Conservation (phyloP, 2,329 filamentous ascomycete genomes). For the Curvularia hawaiiensis region DNA sequence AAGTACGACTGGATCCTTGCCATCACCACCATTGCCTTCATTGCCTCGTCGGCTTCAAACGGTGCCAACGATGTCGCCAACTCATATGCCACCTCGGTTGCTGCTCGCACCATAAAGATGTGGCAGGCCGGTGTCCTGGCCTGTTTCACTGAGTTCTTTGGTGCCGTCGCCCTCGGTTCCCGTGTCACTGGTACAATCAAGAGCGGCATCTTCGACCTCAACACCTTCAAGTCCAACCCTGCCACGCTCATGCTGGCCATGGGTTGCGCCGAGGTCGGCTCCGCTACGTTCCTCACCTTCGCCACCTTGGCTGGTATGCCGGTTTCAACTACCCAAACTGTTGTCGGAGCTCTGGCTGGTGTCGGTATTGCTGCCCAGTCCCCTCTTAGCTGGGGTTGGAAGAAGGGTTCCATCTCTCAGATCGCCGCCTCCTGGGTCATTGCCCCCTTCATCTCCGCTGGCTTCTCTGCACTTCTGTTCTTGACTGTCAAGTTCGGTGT, state of each 20-base stretch:
- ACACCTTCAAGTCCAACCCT: slow-evolving; percentile 55
- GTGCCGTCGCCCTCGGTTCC: slow-evolving; percentile 58
- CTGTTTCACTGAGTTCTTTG: slow-evolving; percentile 57
- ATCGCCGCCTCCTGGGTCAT: slow-evolving; percentile 56
- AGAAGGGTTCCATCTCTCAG: slow-evolving; percentile 35
- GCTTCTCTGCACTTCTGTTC: slow-evolving; percentile 58
- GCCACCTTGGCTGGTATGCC: slow-evolving; percentile 61
- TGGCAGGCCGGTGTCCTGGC: slow-evolving; percentile 58
- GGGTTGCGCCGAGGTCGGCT: slow-evolving; percentile 56
- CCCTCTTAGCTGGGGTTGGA: slow-evolving; percentile 35
- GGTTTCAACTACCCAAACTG: slow-evolving; percentile 66
- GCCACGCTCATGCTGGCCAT: slow-evolving; percentile 64
- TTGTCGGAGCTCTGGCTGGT: slow-evolving; percentile 64
- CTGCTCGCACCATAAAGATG: slow-evolving; percentile 59
- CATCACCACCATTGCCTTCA: slow-evolving; percentile 47
- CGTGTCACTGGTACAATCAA: slow-evolving; percentile 66
- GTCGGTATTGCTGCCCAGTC: slow-evolving; percentile 58
- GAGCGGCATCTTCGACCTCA: slow-evolving; percentile 61
- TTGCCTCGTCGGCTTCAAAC: slow-evolving; percentile 44
- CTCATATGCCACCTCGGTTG: slow-evolving; percentile 53
- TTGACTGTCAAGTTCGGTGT: slow-evolving; percentile 57
- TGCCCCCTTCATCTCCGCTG: slow-evolving; percentile 55
- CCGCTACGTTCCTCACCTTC: slow-evolving; percentile 52
- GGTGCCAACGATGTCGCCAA: slow-evolving; percentile 61
- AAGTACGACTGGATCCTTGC: slow-evolving; percentile 51